phyloP scores from a whole-genome alignment of 2,329 filamentous ascomycete genomes.

The Fusarium goolgardi region DNA sequence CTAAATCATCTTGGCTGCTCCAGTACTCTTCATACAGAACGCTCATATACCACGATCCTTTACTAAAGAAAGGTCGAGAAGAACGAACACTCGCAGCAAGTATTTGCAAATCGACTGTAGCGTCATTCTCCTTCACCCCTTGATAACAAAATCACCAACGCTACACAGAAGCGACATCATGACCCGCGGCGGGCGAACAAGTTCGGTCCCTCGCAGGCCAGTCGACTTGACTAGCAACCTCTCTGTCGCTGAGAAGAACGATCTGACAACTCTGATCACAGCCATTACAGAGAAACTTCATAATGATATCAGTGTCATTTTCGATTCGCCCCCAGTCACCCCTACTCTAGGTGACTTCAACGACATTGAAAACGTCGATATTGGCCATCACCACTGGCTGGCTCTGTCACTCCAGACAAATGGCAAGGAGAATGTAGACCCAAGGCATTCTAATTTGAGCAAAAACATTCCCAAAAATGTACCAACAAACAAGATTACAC shows the following conservation, averaged over 20 bases:
- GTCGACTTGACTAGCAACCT: slow-evolving; percentile 65
- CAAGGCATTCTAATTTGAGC: slow-evolving; percentile 8
- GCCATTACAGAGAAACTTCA: slow-evolving; percentile 67
- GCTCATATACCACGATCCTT: slow-evolving; percentile 4
- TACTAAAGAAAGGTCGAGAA: background rate
- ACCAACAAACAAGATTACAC: slow-evolving; percentile 43
- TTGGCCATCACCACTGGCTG: slow-evolving; percentile 53
- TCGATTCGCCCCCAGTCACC: slow-evolving; percentile 59
- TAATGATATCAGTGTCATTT: slow-evolving; percentile 62
- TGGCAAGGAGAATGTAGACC: slow-evolving; percentile 41
- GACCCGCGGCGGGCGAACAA: slow-evolving; percentile 55
- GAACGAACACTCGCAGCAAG: background rate
- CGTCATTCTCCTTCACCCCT: background rate
- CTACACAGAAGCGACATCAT: slow-evolving; percentile 45
- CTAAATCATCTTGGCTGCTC: background rate
- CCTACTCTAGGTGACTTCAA: slow-evolving; percentile 48
- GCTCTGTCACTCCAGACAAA: slow-evolving; percentile 49
- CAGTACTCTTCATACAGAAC: background rate
- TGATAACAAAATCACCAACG: background rate
- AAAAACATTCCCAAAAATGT: slow-evolving; percentile 20
- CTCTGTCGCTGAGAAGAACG: slow-evolving; percentile 60
- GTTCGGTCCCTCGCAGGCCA: slow-evolving; percentile 55
- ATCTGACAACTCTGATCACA: slow-evolving; percentile 63
- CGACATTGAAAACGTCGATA: slow-evolving; percentile 26
- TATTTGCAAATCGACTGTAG: background rate